Evolutionary conservation across 2,329 filamentous ascomycete species (phyloP), one percentile per base, ranked within the genome.

Genomic region (Torrubiella hemipterigena): DNA sequence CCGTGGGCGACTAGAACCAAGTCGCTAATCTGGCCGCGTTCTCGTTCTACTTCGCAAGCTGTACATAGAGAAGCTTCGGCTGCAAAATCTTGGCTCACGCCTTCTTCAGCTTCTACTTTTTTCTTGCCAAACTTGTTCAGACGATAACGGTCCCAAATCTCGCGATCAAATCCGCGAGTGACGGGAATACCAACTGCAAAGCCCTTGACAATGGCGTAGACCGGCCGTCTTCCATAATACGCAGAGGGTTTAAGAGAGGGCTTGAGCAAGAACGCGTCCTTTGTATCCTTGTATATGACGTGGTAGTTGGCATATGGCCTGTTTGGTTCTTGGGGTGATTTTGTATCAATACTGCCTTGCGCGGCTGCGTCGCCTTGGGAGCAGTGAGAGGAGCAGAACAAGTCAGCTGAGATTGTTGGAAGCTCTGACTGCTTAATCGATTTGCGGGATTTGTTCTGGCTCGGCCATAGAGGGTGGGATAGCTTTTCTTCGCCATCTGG

Each of bases 401-500:
- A 63, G 41, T 77, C 65, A 20, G 59, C 59, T 4, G 69, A 65
- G 33, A 73, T 64, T 6, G 42, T 38, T 5, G 59, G 54, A 32
- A 64, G 62, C 1, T 45, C 38, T 12, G 44, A 33, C 11, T 34
- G 33, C 16, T 37, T 28, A 4, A 36, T 34, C 9, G 42, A 40
- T 13, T 34, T 33, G 6, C 42, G 38, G 10, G 37, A 29, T 12
- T 44, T 32, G 27, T 49, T 47, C 3, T 69, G 65, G 28, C 73
- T 69, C 1, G 82, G 79, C 86, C 87, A 95, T 7, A 96, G 59
- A 21, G 67, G 75, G 54, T 94, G 77, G 1, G 83, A 73, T 7
- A 95, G 78, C 52, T 96, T 96, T 57, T 91, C 80, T 55, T 98
- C 91, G 1, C 89, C 91, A 8, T 80, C 65, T 2, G 89, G 78